phyloP scores from a whole-genome alignment of 169 alveolate genomes.

The Amoebophrya sp. region DNA sequence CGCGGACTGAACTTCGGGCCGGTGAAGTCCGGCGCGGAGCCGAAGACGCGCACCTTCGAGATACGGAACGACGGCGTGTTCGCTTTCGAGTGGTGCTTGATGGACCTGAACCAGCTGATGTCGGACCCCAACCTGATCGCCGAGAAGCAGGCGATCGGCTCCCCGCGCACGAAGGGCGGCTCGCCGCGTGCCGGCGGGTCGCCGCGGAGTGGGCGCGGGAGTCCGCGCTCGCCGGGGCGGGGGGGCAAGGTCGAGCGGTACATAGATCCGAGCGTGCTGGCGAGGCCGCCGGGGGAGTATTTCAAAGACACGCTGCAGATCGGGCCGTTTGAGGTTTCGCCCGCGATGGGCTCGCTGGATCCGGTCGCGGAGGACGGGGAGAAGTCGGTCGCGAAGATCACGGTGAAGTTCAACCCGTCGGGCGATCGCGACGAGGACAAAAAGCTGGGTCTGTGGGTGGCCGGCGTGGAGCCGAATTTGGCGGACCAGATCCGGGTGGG shows the following conservation, averaged over 20 bases:
- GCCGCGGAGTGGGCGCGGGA: conserved; percentile 34
- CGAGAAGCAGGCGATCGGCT: conserved; percentile 6
- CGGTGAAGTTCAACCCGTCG: conserved; percentile 24
- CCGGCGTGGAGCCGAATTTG: conserved; percentile 21
- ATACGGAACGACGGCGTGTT: conserved; percentile 81
- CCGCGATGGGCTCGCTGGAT: conserved; percentile 30
- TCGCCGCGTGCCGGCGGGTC: too few species aligned
- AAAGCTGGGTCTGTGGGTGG: conserved; percentile 30
- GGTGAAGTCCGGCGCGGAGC: conserved; percentile 59
- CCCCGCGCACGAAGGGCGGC: conserved; percentile 42
- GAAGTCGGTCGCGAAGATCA: not conserved
- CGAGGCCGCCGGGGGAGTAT: not conserved
- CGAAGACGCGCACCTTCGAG: conserved; percentile 61
- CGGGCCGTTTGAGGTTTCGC: conserved; percentile 30
- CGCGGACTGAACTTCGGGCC: conserved; percentile 83
- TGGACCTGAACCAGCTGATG: conserved; percentile 38
- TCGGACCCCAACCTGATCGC: conserved; percentile 1
- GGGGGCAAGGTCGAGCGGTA: not conserved
- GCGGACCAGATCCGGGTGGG: conserved; percentile 22
- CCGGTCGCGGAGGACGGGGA: conserved; percentile 19
- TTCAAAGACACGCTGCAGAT: not conserved
- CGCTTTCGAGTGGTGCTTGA: conserved; percentile 62
- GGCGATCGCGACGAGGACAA: conserved; percentile 28
- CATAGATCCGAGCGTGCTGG: not conserved
- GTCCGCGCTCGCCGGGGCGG: not conserved